These are phyloP conservation scores for Tagetes patula DNA, from an alignment of 129 eudicot species.

Conservation along the genomic window DNA sequence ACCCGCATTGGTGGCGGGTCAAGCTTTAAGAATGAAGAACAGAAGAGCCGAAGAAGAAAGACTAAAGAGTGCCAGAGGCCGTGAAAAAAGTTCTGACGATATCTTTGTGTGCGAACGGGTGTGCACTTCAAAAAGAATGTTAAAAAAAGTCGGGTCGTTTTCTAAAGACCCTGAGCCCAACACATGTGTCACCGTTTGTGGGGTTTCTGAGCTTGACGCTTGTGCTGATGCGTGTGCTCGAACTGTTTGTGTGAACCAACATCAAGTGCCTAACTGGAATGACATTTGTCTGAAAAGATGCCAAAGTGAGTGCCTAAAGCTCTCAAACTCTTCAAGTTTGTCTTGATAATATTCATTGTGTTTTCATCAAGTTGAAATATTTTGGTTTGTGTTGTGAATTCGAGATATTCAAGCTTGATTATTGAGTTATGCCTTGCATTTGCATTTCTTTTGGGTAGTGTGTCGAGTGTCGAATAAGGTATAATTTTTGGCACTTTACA, in stretches of 20 bases:
- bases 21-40: slow-evolving; percentile 72
- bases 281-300: slow-evolving; percentile 89
- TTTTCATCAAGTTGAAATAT: background rate
- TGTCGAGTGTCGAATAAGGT: too few species aligned
- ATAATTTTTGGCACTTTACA: too few species aligned
- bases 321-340: slow-evolving; percentile 47
- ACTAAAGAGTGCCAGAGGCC: slow-evolving; percentile 70
- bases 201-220: slow-evolving; percentile 96
- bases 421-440: slow-evolving; percentile 16
- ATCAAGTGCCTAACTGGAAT: slow-evolving; percentile 96
- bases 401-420: slow-evolving; percentile 11
- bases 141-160: slow-evolving; percentile 88
- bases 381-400: slow-evolving; percentile 2
- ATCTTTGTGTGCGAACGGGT: slow-evolving; percentile 96
- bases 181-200: slow-evolving; percentile 93
- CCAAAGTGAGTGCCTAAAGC: slow-evolving; percentile 89
- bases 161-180: slow-evolving; percentile 90
- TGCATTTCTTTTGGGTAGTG: background rate
- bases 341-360: slow-evolving; percentile 25
- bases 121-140: slow-evolving; percentile 91
- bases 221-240: slow-evolving; percentile 98
- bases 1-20: slow-evolving; percentile 79
- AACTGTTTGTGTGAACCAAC: slow-evolving; percentile 93
- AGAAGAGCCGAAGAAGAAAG: slow-evolving; percentile 81
- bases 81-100: slow-evolving; percentile 91